Conservation (phyloP, 2,329 filamentous ascomycete genomes). For the Sarocladium oryzae region DNA sequence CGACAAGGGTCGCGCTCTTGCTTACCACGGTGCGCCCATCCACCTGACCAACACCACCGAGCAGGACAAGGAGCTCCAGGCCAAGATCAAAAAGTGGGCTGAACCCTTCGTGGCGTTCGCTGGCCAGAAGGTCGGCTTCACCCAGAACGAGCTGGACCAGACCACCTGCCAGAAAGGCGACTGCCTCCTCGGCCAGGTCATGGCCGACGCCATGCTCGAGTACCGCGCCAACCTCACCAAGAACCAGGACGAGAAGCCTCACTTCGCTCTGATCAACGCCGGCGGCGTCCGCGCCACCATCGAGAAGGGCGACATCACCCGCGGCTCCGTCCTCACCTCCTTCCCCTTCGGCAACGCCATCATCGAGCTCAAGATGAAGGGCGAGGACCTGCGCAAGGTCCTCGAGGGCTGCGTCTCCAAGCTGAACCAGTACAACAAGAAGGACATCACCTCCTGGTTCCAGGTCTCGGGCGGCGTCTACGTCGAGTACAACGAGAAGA, state of each 20-base stretch:
- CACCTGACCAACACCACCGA: constrained; percentile 55
- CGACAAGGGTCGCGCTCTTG: constrained; percentile 52
- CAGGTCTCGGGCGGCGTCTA: constrained; percentile 53
- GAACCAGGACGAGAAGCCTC: constrained; percentile 31
- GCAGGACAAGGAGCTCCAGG: constrained; percentile 50
- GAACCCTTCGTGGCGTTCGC: constrained; percentile 55
- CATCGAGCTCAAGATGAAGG: constrained; percentile 48
- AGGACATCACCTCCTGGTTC: constrained; percentile 50
- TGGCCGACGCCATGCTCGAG: constrained; percentile 53
- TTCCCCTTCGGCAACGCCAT: constrained; percentile 63
- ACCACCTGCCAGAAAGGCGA: constrained; percentile 50
- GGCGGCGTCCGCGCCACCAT: constrained; percentile 60
- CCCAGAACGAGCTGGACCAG: constrained; percentile 52
- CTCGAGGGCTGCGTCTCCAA: constrained; percentile 53
- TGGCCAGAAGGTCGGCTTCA: constrained; percentile 48
- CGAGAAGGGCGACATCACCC: constrained; percentile 53
- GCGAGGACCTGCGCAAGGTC: constrained; percentile 47
- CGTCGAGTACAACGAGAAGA: constrained; percentile 50
- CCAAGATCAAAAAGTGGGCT: constrained; percentile 52
- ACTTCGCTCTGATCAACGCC: constrained; percentile 57
- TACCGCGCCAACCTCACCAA: constrained; percentile 46
- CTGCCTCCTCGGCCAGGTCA: constrained; percentile 50
- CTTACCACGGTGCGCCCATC: constrained; percentile 57
- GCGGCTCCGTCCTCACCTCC: constrained; percentile 55
- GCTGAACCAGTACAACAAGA: constrained; percentile 47